phyloP scores from a whole-genome alignment of 2,329 filamentous ascomycete species.

The Penicillium sp. region DNA sequence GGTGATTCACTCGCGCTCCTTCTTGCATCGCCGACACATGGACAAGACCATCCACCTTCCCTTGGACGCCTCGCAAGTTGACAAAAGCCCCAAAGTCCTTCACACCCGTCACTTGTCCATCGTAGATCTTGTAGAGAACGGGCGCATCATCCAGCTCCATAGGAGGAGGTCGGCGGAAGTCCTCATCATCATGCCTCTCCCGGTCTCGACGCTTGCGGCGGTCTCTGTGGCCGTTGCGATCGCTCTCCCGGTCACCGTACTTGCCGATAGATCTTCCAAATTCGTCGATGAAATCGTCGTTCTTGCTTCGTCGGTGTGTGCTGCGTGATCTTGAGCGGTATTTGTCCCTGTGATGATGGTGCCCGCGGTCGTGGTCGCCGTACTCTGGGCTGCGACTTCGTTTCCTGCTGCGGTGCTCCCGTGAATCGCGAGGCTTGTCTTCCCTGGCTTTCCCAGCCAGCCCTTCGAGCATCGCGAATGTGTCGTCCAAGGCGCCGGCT shows the following conservation, averaged over 20 bases:
- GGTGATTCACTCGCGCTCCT: constrained; percentile 85
- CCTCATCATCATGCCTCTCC: constrained; percentile 46
- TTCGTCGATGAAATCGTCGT: constrained; percentile 60
- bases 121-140: constrained; percentile 82
- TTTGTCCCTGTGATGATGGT: constrained; percentile 44
- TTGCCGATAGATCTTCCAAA: constrained; percentile 54
- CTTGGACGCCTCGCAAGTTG: constrained; percentile 81
- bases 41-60: constrained; percentile 89
- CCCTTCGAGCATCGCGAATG: constrained; percentile 85
- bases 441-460: constrained; percentile 67
- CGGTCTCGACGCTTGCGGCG: constrained; percentile 42
- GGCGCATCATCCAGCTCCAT: constrained; percentile 80
- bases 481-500: constrained; percentile 81
- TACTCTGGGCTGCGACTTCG: constrained; percentile 55
- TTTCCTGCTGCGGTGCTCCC: constrained; percentile 50
- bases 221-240: constrained; percentile 49
- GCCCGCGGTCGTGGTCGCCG: constrained; percentile 52
- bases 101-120: constrained; percentile 84
- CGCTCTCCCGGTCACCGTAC: constrained; percentile 40
- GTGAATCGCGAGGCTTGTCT: constrained; percentile 34
- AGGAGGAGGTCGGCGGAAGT: constrained; percentile 66
- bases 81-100: constrained; percentile 98
- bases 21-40: constrained; percentile 88
- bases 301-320: constrained; percentile 38
- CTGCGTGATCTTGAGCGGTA: constrained; percentile 55